These are phyloP conservation scores for Farysia itapuensis DNA, from an alignment of 1,284 basidiomycete genomes.

Conservation along the genomic window DNA sequence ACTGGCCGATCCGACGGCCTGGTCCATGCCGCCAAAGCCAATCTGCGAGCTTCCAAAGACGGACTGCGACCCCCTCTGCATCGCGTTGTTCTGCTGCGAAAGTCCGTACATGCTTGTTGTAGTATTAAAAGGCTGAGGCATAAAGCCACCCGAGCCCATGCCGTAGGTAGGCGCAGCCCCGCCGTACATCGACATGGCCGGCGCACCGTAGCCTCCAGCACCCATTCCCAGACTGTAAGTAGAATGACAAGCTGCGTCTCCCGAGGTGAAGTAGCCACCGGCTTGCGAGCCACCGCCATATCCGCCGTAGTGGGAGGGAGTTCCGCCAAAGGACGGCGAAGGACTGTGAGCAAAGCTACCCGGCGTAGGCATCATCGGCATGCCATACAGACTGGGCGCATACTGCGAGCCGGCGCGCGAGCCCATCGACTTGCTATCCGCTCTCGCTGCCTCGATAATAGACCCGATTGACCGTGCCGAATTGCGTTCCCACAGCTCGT, in stretches of 20 bases:
- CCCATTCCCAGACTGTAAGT: constrained; percentile 32
- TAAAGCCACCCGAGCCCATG: constrained; percentile 28
- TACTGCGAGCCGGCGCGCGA: constrained; percentile 46
- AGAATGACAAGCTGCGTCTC: constrained; percentile 34
- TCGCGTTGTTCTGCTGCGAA: constrained; percentile 10
- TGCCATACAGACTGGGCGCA: constrained; percentile 41
- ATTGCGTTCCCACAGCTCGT: constrained; percentile 45
- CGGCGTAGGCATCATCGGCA: constrained; percentile 25
- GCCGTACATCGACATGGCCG: constrained; percentile 49
- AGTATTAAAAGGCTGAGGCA: constrained; percentile 35
- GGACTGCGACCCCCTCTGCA: too few relatives aligned
- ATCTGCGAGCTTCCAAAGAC: constrained; percentile 36
- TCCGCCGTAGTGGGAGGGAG: constrained; percentile 29
- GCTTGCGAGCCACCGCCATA: constrained; percentile 21
- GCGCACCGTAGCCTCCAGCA: constrained; percentile 31
- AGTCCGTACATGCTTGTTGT: constrained; percentile 33
- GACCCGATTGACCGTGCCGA: constrained; percentile 44
- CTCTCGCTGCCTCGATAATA: constrained; percentile 43
- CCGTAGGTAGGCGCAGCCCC: constrained; percentile 15
- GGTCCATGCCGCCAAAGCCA: constrained; percentile 10
- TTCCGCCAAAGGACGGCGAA: constrained; percentile 36
- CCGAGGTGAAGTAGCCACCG: constrained; percentile 29
- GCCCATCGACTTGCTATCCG: constrained; percentile 39
- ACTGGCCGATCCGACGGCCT: constrained; percentile 4
- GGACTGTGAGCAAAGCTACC: constrained; percentile 43